phyloP scores from a whole-genome alignment of 768 basidiomycete genomes.

The Pleurotus giganteus region DNA sequence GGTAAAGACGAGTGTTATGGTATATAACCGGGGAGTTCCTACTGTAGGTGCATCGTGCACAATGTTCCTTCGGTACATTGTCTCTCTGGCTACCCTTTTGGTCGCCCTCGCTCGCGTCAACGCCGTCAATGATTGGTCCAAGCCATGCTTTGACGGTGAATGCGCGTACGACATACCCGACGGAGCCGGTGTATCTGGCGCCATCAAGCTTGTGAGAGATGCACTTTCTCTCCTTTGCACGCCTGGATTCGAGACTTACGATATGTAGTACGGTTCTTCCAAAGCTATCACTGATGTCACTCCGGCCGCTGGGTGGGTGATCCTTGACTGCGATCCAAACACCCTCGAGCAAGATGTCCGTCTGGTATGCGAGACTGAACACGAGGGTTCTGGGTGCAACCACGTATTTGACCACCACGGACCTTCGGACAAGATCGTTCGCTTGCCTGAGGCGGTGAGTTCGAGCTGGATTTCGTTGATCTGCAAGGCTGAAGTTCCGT shows the following conservation, averaged over 20 bases:
- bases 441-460: slow-evolving; percentile 53
- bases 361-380: neutral
- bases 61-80: too few species aligned
- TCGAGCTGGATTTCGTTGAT: slow-evolving; percentile 15
- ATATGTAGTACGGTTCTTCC: neutral
- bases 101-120: neutral
- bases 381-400: slow-evolving; percentile 27
- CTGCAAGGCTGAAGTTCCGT: slow-evolving; percentile 18
- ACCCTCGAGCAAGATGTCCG: neutral
- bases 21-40: too few species aligned
- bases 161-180: slow-evolving; percentile 20
- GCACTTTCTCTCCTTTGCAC: neutral
- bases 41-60: too few species aligned
- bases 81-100: too few species aligned
- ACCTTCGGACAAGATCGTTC: slow-evolving; percentile 47
- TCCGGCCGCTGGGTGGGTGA: slow-evolving; percentile 3
- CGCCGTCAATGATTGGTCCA: slow-evolving; percentile 20
- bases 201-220: neutral
- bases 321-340: slow-evolving; percentile 4
- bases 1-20: too few species aligned
- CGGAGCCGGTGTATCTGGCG: neutral
- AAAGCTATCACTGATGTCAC: slow-evolving; percentile 2
- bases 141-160: slow-evolving; percentile 21
- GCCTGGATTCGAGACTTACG: neutral
- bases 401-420: slow-evolving; percentile 36